phyloP scores from a whole-genome alignment of 1,284 basidiomycete genomes.

The Microbotryum intermedium region DNA sequence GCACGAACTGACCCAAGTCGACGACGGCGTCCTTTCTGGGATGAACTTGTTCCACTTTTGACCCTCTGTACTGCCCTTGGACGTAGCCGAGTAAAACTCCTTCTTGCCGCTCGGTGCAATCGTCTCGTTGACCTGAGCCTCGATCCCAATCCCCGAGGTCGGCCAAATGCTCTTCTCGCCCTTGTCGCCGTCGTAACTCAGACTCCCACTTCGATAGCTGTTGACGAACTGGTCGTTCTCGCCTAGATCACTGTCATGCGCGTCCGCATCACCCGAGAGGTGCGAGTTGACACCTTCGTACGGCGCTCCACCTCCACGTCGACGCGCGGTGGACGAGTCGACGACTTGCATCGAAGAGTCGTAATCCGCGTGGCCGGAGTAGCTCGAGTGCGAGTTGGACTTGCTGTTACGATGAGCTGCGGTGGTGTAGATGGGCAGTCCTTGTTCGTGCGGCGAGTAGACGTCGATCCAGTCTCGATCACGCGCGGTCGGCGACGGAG shows the following conservation, averaged over 20 bases:
- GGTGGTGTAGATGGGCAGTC: conserved; percentile 24
- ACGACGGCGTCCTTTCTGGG: conserved; percentile 3
- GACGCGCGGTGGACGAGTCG: conserved; percentile 16
- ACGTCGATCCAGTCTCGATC: conserved; percentile 2
- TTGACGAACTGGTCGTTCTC: not conserved
- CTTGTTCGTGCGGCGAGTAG: conserved; percentile 18
- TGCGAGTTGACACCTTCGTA: not conserved
- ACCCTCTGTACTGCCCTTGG: no score
- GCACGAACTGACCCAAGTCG: conserved; percentile 17
- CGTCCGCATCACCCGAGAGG: not conserved
- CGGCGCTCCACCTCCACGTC: conserved; percentile 4
- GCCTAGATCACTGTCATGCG: no score
- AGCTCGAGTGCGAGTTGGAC: not conserved
- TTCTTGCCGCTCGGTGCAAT: conserved; percentile 2
- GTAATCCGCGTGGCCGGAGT: not conserved
- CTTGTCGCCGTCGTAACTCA: not conserved
- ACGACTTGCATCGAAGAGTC: conserved; percentile 11
- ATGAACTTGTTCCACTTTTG: conserved; percentile 21
- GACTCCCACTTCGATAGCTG: not conserved
- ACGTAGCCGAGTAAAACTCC: conserved; percentile 9
- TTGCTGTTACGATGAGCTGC: not conserved
- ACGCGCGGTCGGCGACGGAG: no score
- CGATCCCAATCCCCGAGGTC: conserved; percentile 24
- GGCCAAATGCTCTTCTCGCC: conserved; percentile 20
- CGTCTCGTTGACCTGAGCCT: conserved; percentile 18